Base-by-base conservation (phyloP, 208 protist genomes). In the Naegleria gruberi region DNA sequence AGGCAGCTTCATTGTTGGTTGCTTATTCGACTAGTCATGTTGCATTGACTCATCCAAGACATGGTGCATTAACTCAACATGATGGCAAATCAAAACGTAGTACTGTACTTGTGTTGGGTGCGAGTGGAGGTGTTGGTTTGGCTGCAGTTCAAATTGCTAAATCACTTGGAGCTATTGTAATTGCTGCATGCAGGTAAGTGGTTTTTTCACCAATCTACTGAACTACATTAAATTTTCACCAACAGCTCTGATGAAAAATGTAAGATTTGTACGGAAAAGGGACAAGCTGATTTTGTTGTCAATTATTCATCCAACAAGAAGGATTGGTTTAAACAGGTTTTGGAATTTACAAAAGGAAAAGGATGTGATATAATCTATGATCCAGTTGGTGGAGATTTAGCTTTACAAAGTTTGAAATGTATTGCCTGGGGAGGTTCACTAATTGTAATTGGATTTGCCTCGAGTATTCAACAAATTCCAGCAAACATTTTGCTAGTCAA, bases 351-450 rank as follows among this genome's bases (percentile, higher is more conserved):
- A 0, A 85, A 85, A 17, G 90, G 90, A 40, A 91, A 91, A 46
- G 77, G 88, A 37, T 90, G 83, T 43, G 90, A 91, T 57, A 89
- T 91, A 23, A 91, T 91, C 41, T 91, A 91, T 73, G 90, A 91
- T 65, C 90, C 90, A 17, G 90, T 91, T 47, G 90, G 90, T n/a
- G 90, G 90, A 26, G 87, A 91, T 74, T 74, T 91, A 15, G 47
- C 81, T 4, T 23, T 90, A 2, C 55, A 91, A 46, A 87, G 86
- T 34, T 45, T 91, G 34, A 47, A 89, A 37, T 91, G 90, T 89
- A 89, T 91, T 8, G 90, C 90, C 1, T 51, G 86, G 46, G 55
- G 44, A 57, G 90, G 90, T 37, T 90, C 30, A 40, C 47, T 90
- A 26, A 43, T 91, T 5, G 90, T 91, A n/a, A 89, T 91, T 57